These are phyloP conservation scores for Thecaphora frezii DNA, from an alignment of 1,284 basidiomycete species.

Conservation along the genomic window DNA sequence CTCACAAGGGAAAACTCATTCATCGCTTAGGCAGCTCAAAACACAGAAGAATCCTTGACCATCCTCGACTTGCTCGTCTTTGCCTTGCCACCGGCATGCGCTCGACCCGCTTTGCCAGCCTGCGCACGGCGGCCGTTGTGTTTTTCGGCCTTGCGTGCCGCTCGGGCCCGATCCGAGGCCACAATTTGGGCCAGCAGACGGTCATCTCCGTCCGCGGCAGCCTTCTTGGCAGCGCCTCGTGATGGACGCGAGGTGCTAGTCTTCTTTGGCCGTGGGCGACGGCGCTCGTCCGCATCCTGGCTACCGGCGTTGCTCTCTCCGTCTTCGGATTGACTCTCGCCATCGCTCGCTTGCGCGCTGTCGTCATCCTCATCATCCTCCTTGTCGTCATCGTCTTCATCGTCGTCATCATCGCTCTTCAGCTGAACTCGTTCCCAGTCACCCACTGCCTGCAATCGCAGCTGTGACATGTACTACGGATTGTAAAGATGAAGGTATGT, in stretches of 20 bases:
- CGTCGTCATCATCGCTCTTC: constrained; percentile 16
- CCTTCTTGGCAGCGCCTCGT: constrained; percentile 26
- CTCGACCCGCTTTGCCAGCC: constrained; percentile 36
- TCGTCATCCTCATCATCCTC: constrained; percentile 17
- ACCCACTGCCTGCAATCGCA: constrained; percentile 24
- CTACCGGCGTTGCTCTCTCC: constrained; percentile 75
- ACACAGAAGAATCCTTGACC: constrained; percentile 34
- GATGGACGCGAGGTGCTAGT: constrained; percentile 4
- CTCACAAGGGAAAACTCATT: too few species aligned
- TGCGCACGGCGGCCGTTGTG: constrained; percentile 42
- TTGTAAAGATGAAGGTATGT: too few species aligned
- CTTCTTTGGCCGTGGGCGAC: constrained; percentile 60
- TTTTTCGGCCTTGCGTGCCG: constrained; percentile 30
- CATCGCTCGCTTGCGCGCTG: constrained; percentile 11
- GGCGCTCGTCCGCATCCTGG: constrained; percentile 66
- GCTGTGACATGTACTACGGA: constrained; percentile 33
- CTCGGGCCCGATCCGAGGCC: constrained; percentile 37
- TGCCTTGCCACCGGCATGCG: constrained; percentile 70
- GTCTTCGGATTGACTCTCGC: constrained; percentile 6
- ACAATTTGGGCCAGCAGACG: constrained; percentile 38
- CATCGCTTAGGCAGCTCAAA: constrained; percentile 5
- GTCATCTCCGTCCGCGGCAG: constrained; percentile 16
- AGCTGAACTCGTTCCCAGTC: neutral
- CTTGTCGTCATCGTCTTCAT: constrained; percentile 9
- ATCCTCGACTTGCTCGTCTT: constrained; percentile 37